Evolutionary conservation across 2,329 filamentous ascomycete genomes (phyloP).

Genomic region (Fusarium sp.): DNA sequence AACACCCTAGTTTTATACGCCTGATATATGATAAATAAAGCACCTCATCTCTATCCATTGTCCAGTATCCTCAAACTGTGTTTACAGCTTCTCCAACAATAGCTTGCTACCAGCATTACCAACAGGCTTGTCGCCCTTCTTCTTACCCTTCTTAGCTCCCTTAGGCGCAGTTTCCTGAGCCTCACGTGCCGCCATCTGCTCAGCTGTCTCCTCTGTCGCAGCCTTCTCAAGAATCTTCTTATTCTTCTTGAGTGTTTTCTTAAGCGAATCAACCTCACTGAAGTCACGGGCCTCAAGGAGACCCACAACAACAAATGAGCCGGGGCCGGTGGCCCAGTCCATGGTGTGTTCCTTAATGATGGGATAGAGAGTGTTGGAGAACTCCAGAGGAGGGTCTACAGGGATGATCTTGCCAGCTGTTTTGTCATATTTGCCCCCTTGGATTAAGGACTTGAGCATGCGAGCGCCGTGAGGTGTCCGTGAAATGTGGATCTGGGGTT

Average conservation of each 20-base stretch:
- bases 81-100: conserved; percentile 65
- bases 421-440: conserved; percentile 87
- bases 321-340: conserved; percentile 85
- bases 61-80: not conserved
- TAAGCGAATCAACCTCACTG: conserved; percentile 70
- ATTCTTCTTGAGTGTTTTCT: conserved; percentile 76
- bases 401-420: conserved; percentile 74
- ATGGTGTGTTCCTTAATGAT: conserved; percentile 79
- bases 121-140: conserved; percentile 55
- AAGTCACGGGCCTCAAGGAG: conserved; percentile 81
- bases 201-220: conserved; percentile 65
- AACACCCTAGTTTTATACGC: conserved; percentile 39
- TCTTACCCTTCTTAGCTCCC: conserved; percentile 53
- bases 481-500: conserved; percentile 64
- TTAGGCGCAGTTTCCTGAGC: conserved; percentile 59
- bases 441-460: conserved; percentile 90
- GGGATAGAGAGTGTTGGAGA: conserved; percentile 83
- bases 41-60: conserved; percentile 8
- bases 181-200: conserved; percentile 62
- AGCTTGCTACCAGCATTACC: conserved; percentile 72
- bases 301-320: conserved; percentile 86
- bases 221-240: conserved; percentile 76
- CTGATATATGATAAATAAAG: conserved; percentile 34
- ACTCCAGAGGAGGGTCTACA: conserved; percentile 79
- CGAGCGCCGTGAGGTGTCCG: conserved; percentile 73